These are phyloP conservation scores for Populus deltoides DNA, from an alignment of 345 rosid genomes.

Conservation along the genomic window DNA sequence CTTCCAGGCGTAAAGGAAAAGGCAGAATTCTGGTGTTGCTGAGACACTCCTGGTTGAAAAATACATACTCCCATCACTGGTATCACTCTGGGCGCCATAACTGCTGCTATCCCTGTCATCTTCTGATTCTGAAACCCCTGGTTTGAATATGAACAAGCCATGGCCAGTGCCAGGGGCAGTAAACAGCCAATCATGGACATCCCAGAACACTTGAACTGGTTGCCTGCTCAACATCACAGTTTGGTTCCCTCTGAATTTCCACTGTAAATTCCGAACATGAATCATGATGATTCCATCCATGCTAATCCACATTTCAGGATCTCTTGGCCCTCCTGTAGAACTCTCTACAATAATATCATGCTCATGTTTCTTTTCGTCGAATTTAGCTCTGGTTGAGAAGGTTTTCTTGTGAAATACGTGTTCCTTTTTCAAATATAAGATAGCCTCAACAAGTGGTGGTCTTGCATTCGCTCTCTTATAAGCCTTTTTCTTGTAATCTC, in stretches of 20 bases:
- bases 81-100: constrained; percentile 51
- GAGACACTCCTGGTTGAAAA: constrained; percentile 44
- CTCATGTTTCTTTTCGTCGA: constrained; percentile 61
- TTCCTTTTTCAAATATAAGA: constrained; percentile 67
- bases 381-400: constrained; percentile 66
- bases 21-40: constrained; percentile 58
- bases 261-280: constrained; percentile 78
- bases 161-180: constrained; percentile 52
- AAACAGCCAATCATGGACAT: constrained; percentile 95
- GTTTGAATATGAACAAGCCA: constrained; percentile 87
- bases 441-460: constrained; percentile 65
- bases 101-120: constrained; percentile 57
- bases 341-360: constrained; percentile 85
- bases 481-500: constrained; percentile 80
- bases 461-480: constrained; percentile 79
- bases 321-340: constrained; percentile 50
- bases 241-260: constrained; percentile 95
- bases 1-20: constrained; percentile 88
- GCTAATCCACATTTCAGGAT: constrained; percentile 96
- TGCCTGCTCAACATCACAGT: constrained; percentile 74
- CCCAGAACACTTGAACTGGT: constrained; percentile 77
- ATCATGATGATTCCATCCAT: constrained; percentile 71
- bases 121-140: constrained; percentile 47
- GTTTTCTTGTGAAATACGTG: constrained; percentile 76
- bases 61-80: constrained; percentile 54